Percentiles rank a stretch among this genome's conserved stretches.
phyloP scores from a whole-genome alignment of 495 filamentous ascomycete species.

The Talaromyces ruber region DNA sequence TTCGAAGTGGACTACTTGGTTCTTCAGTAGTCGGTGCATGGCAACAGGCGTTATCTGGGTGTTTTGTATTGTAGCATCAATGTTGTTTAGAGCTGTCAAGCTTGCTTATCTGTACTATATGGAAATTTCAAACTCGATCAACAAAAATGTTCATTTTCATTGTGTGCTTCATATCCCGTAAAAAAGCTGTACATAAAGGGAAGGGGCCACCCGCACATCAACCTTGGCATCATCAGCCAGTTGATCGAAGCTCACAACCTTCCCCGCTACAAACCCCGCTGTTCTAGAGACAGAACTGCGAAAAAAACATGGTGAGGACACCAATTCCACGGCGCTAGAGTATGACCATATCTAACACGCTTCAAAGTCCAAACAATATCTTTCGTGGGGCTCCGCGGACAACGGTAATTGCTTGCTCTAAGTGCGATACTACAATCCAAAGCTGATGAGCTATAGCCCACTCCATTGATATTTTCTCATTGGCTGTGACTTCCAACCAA shows the following conservation, averaged over 20 bases:
- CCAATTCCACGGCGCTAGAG: no score
- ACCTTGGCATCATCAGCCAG: background rate
- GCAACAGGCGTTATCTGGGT: slow-evolving; percentile 6
- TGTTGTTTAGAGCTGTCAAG: background rate
- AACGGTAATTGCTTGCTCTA: slow-evolving; percentile 48
- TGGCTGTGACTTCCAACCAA: slow-evolving; percentile 70
- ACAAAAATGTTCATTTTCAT: background rate
- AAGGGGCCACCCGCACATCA: background rate
- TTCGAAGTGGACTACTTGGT: background rate
- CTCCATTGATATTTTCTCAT: slow-evolving; percentile 77
- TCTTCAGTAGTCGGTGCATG: slow-evolving; percentile 2
- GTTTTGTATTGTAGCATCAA: slow-evolving; percentile 6
- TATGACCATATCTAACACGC: slow-evolving; percentile 3
- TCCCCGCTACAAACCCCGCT: background rate
- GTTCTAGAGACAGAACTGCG: background rate
- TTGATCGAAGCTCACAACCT: background rate
- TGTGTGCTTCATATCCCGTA: background rate
- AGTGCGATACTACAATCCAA: slow-evolving; percentile 1
- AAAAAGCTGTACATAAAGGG: background rate
- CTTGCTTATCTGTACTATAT: background rate
- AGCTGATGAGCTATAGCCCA: slow-evolving; percentile 51
- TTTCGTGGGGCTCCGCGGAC: slow-evolving; percentile 82
- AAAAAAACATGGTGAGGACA: slow-evolving; percentile 5
- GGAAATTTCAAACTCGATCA: background rate
- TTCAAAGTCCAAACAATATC: slow-evolving; percentile 90